These are phyloP conservation scores for Novymonas esmeraldas DNA, from an alignment of 208 protist species.

Conservation along the genomic window DNA sequence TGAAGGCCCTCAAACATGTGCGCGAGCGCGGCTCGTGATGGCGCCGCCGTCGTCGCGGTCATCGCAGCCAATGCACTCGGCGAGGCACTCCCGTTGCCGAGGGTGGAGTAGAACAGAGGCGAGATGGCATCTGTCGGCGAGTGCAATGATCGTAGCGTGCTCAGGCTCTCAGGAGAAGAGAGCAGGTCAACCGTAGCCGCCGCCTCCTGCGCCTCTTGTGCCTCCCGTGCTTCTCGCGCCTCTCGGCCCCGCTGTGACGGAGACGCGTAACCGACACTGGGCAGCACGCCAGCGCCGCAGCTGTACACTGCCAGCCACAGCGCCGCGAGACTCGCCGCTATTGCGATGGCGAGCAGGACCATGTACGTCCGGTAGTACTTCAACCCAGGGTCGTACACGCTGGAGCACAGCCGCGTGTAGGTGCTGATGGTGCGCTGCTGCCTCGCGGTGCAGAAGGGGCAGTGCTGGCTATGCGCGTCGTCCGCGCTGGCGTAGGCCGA, in stretches of 20 bases:
- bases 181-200: background rate
- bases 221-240: too few relatives aligned
- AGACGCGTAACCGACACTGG: slow-evolving; percentile 1
- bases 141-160: background rate
- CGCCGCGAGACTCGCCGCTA: background rate
- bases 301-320: slow-evolving; percentile 5
- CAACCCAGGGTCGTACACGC: background rate
- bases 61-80: background rate
- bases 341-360: background rate
- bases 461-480: background rate
- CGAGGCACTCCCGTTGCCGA: background rate
- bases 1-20: slow-evolving; percentile 14
- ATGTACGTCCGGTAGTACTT: background rate
- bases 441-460: background rate
- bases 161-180: background rate
- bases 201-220: background rate
- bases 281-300: slow-evolving; percentile 4
- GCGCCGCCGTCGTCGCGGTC: background rate
- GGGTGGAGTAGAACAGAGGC: background rate
- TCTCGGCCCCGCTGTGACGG: background rate
- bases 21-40: background rate
- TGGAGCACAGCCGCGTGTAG: background rate
- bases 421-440: background rate
- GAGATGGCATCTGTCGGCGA: background rate
- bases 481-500: background rate